Conservation (phyloP, 176 grass and related monocot genomes). For the Zizania latifolia region DNA sequence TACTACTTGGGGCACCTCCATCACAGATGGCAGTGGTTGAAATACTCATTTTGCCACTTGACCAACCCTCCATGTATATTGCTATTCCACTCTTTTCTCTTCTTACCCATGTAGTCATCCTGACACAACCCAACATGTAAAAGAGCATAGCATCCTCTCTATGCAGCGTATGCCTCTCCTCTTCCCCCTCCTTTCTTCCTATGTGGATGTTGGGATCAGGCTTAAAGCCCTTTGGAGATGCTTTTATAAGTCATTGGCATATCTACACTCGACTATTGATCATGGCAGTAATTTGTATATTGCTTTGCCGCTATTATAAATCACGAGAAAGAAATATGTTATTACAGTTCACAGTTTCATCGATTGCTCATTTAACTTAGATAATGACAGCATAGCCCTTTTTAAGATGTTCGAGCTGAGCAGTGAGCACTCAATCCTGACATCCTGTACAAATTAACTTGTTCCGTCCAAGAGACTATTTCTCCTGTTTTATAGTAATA, state of each 20-base stretch:
- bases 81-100: not conserved
- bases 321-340: not conserved
- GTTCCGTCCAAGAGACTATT: not conserved
- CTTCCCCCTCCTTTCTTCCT: not conserved
- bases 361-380: not conserved
- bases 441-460: too few relatives aligned
- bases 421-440: not conserved
- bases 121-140: not conserved
- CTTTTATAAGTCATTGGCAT: not conserved
- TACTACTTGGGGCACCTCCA: not conserved
- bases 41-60: not conserved
- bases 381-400: not conserved
- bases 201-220: not conserved
- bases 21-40: not conserved
- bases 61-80: not conserved
- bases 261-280: not conserved
- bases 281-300: constrained; percentile 1
- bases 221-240: not conserved
- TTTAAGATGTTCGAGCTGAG: not conserved
- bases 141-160: not conserved
- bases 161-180: not conserved
- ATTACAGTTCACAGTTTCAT: not conserved
- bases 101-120: not conserved
- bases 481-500: not conserved
- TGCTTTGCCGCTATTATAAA: not conserved